phyloP scores from a whole-genome alignment of 306 rosid genomes.

The Hylodesmum podocarpum region DNA sequence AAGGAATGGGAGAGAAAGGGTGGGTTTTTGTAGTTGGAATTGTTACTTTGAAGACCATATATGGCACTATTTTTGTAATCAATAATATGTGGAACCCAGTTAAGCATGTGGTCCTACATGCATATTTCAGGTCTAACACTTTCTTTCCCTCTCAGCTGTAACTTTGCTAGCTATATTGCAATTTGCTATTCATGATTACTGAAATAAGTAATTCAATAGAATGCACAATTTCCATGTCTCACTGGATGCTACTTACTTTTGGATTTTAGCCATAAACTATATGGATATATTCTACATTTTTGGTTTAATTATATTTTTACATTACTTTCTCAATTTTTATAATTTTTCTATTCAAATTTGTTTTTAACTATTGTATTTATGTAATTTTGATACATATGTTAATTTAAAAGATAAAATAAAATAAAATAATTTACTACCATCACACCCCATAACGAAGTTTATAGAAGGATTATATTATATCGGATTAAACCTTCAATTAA shows the following conservation, averaged over 20 bases:
- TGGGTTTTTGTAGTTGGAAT: conserved; percentile 60
- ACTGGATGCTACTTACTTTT: background rate
- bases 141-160: conserved; percentile 31
- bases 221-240: conserved; percentile 47
- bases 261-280: background rate
- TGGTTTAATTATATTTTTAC: too few relatives aligned
- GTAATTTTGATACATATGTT: too few relatives aligned
- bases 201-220: conserved; percentile 18
- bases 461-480: too few relatives aligned
- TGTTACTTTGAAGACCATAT: background rate
- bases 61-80: conserved; percentile 15
- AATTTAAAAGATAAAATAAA: too few relatives aligned
- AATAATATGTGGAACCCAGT: conserved; percentile 45
- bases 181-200: conserved; percentile 30
- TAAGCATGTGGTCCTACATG: conserved; percentile 45
- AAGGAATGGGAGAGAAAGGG: background rate
- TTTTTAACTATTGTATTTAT: too few relatives aligned
- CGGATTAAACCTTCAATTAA: too few relatives aligned
- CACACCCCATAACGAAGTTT: too few relatives aligned
- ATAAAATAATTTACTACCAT: too few relatives aligned
- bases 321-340: background rate
- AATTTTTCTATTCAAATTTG: too few relatives aligned
- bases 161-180: conserved; percentile 40
- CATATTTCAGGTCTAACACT: conserved; percentile 26
- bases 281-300: background rate